Base-by-base conservation (phyloP, 208 protist species). In the Naegleria gruberi region DNA sequence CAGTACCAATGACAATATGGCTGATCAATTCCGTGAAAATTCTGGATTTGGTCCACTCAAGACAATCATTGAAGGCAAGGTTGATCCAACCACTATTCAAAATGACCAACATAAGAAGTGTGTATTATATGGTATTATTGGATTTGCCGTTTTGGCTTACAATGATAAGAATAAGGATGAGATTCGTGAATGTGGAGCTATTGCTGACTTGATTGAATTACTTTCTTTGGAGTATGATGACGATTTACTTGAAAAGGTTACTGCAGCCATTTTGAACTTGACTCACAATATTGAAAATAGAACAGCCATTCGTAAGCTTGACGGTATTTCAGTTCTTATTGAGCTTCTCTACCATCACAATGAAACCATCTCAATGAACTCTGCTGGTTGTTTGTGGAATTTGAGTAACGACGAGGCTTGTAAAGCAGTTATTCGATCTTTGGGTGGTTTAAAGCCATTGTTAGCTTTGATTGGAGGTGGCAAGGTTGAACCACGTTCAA, bases 381-480 rank as follows among this genome's bases (percentile, higher is more conserved):
- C 84, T 43, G 84, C 84, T 65, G 84, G 84, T 88, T 43, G 12
- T 47, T 42, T 88, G n/a, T 88, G 84, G 84, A 88, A 88, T 65
- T 65, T 88, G 17, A 43, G n/a, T 40, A 65, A 51, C 65, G 84
- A 88, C 26, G n/a, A 55, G 0, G 42, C 15, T 19, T 51, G 46
- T n/a, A 88, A 88, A 26, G 46, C 30, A 7, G 43, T 88, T 8
- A 88, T 88, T 42, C 43, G 45, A 3, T 43, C 10, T 12, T 42
- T 88, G 5, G 84, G 84, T 65, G 84, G 84, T n/a, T 65, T 88
- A 8, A 88, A 88, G 26, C 23, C 43, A 12, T 19, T 88, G 4
- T 26, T 88, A 4, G 65, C 84, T 8, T 42, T 88, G 10, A 88
- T 88, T 65, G 84, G 45, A 19, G 84, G 84, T 65, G 84, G 84